These are phyloP conservation scores for Diaporthe caulivora DNA, from an alignment of 2,329 filamentous ascomycete genomes.

Conservation along the genomic window DNA sequence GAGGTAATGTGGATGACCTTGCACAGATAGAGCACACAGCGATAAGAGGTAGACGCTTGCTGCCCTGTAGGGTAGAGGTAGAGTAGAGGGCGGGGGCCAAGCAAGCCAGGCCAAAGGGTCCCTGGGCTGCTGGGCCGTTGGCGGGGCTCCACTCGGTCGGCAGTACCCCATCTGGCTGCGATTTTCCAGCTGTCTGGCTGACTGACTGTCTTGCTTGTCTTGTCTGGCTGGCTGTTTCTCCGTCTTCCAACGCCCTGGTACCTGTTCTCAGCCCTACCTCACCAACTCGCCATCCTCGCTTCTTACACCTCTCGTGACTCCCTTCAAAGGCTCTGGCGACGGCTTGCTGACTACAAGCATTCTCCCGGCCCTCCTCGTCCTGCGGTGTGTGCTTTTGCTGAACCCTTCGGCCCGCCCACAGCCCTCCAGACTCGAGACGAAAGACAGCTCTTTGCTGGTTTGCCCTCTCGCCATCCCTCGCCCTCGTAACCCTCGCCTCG, in stretches of 20 bases:
- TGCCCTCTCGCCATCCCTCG: slow-evolving; percentile 32
- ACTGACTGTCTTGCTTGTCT: not conserved
- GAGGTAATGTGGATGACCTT: not conserved
- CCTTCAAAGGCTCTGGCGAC: slow-evolving; percentile 36
- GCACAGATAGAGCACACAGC: not conserved
- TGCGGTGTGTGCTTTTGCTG: slow-evolving; percentile 8
- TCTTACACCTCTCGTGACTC: slow-evolving; percentile 28
- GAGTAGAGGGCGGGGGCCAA: no score
- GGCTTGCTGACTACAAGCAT: slow-evolving; percentile 13
- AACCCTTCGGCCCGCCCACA: not conserved
- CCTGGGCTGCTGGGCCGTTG: slow-evolving; percentile 29
- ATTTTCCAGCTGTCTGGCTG: slow-evolving; percentile 37
- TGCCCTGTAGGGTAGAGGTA: no score
- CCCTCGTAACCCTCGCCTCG: slow-evolving; percentile 19
- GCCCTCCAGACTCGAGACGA: slow-evolving; percentile 10
- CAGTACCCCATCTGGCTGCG: slow-evolving; percentile 34
- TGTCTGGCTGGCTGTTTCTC: slow-evolving; percentile 26
- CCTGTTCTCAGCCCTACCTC: slow-evolving; percentile 44
- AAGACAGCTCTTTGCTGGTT: slow-evolving; percentile 13
- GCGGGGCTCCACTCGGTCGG: slow-evolving; percentile 31
- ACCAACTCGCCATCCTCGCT: slow-evolving; percentile 40
- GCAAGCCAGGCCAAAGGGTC: slow-evolving; percentile 11
- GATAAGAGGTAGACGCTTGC: slow-evolving; percentile 12
- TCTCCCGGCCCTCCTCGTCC: not conserved
- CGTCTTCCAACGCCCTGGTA: slow-evolving; percentile 31